Conservation (phyloP, 2,329 filamentous ascomycete species). For the Fusarium sp. region DNA sequence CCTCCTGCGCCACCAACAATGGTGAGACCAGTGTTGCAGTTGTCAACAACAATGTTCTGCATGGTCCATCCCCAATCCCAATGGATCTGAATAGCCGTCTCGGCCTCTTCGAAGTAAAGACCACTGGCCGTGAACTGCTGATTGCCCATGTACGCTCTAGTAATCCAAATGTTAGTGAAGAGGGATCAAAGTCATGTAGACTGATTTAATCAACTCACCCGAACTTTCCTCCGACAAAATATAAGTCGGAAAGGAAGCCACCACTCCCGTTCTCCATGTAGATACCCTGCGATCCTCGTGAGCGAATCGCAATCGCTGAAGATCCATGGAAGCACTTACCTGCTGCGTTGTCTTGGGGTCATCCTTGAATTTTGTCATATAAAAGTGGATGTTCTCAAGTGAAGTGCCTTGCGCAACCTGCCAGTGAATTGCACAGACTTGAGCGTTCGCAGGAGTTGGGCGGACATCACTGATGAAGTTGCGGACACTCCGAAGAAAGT, state of each 20-base stretch:
- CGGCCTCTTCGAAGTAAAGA: conserved; percentile 70
- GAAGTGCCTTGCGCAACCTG: conserved; percentile 69
- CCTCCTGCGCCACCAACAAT: conserved; percentile 27
- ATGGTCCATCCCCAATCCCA: conserved; percentile 84
- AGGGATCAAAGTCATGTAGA: neutral
- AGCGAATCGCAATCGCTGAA: rapidly evolving
- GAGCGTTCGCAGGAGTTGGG: conserved; percentile 42
- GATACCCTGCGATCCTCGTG: rapidly evolving
- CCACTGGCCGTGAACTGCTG: conserved; percentile 78
- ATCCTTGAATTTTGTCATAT: conserved; percentile 35
- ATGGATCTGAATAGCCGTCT: conserved; percentile 73
- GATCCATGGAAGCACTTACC: conserved; percentile 4
- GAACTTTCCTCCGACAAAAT: conserved; percentile 66
- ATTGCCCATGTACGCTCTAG: conserved; percentile 56
- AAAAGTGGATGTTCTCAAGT: conserved; percentile 62
- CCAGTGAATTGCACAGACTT: conserved; percentile 66
- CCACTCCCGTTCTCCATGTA: conserved; percentile 51
- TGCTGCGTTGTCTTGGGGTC: conserved; percentile 39
- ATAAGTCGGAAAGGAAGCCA: conserved; percentile 66
- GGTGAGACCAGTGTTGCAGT: conserved; percentile 70
- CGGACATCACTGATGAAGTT: conserved; percentile 71
- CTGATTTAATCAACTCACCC: conserved; percentile 37
- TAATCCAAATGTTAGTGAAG: rapidly evolving
- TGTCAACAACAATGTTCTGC: conserved; percentile 69
- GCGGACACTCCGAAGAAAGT: conserved; percentile 72